phyloP scores from a whole-genome alignment of 345 rosid species.

The Aegle marmelos region DNA sequence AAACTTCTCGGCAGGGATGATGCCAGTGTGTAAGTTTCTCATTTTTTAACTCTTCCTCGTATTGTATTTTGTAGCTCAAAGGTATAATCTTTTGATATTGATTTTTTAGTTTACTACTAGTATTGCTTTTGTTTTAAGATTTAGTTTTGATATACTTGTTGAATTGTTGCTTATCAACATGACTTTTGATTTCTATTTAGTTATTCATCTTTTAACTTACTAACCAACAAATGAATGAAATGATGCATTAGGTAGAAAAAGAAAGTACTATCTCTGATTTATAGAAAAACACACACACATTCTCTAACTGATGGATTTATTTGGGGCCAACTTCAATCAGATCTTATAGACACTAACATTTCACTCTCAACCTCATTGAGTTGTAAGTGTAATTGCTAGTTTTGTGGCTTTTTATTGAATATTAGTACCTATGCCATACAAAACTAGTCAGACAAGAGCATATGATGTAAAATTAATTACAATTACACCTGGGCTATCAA shows the following conservation, averaged over 20 bases:
- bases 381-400: background rate
- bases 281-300: background rate
- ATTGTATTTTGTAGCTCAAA: background rate
- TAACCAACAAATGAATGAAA: background rate
- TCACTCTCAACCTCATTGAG: background rate
- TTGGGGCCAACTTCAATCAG: background rate
- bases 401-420: background rate
- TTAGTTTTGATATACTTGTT: background rate
- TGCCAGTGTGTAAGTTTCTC: conserved; percentile 87
- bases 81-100: background rate
- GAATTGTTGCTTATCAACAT: background rate
- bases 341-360: background rate
- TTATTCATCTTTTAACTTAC: too few relatives aligned
- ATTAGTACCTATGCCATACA: background rate
- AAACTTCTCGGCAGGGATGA: conserved; percentile 99
- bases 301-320: background rate
- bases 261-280: background rate
- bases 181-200: background rate
- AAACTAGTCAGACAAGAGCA: background rate
- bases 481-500: background rate
- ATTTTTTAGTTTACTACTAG: background rate
- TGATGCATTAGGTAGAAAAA: background rate
- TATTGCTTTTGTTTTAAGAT: background rate
- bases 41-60: background rate
- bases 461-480: background rate